A percentile compares a stretch with the other conserved stretches of the same genome.
Evolutionary conservation across 2,329 filamentous ascomycete genomes (phyloP).

Genomic region (Colletotrichum sp.): DNA sequence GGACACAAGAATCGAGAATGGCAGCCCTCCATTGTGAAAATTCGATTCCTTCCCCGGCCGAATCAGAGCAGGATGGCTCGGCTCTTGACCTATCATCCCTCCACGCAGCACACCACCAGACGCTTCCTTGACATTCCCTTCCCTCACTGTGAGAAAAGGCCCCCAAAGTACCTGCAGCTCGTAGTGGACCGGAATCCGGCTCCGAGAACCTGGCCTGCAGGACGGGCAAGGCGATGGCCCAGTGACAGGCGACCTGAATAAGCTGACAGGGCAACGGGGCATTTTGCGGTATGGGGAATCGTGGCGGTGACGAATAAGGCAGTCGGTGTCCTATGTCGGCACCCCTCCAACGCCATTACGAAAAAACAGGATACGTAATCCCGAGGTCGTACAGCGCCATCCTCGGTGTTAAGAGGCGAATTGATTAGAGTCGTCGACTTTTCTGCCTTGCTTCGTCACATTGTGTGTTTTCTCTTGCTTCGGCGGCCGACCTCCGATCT

Average conservation of each 20-base stretch:
- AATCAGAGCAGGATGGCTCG: not conserved
- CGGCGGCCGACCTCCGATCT: not conserved
- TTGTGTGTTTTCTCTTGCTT: not conserved
- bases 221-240: not conserved
- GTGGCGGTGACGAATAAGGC: slow-evolving; percentile 11
- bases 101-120: not conserved
- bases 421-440: not conserved
- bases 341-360: not conserved
- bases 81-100: slow-evolving; percentile 6
- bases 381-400: not conserved
- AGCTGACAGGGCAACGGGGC: slow-evolving; percentile 12
- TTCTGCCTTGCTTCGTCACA: not conserved
- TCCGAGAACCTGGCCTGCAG: slow-evolving; percentile 4
- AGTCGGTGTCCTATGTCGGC: not conserved
- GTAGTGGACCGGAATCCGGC: slow-evolving; percentile 2
- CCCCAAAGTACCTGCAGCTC: slow-evolving; percentile 1
- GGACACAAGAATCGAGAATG: not conserved
- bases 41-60: not conserved
- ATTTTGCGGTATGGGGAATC: not conserved
- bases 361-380: slow-evolving; percentile 8
- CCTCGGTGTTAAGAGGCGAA: slow-evolving; percentile 11
- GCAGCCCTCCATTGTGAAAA: not conserved
- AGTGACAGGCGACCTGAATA: slow-evolving; percentile 11
- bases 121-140: not conserved
- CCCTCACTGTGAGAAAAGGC: not conserved